A percentile compares a stretch with the other conserved stretches of the same genome.
These are phyloP conservation scores for Candida sojae DNA, from an alignment of 1,139 yeast genomes.

Conservation along the genomic window DNA sequence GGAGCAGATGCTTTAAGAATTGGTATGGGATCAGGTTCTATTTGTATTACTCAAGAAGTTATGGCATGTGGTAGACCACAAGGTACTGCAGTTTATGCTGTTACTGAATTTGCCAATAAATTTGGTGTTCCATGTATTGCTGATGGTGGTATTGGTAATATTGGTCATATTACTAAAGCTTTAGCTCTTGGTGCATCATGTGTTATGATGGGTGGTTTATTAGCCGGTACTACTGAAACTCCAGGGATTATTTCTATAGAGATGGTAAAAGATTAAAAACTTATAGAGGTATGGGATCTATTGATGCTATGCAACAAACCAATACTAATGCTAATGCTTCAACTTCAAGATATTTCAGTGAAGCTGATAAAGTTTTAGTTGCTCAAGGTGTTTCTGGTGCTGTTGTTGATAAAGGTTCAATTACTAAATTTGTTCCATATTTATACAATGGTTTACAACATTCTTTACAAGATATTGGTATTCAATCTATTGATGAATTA, in stretches of 20 bases:
- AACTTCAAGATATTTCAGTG: constrained; percentile 96
- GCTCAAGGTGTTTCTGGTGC: constrained; percentile 99
- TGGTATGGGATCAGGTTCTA: constrained; percentile 99
- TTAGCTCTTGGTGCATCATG: constrained; percentile 94
- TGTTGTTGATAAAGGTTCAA: constrained; percentile 95
- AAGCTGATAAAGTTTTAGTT: constrained; percentile 90
- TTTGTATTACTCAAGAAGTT: constrained; percentile 98
- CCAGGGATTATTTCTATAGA: constrained; percentile 98
- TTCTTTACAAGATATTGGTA: constrained; percentile 98
- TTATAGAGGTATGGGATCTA: constrained; percentile 99
- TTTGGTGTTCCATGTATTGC: constrained; percentile 98
- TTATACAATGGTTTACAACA: constrained; percentile 95
- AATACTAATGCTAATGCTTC: constrained; percentile 90
- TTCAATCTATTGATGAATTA: constrained; percentile 62
- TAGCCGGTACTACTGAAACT: constrained; percentile 98
- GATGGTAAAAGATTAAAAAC: constrained; percentile 97
- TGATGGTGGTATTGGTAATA: constrained; percentile 99
- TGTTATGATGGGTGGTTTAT: constrained; percentile 99
- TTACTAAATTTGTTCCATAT: constrained; percentile 91
- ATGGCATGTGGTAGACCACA: constrained; percentile 99
- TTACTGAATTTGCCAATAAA: constrained; percentile 81
- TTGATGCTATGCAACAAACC: constrained; percentile 98
- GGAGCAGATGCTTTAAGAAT: constrained; percentile 99
- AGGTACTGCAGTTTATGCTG: constrained; percentile 94
- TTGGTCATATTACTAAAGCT: constrained; percentile 98